phyloP scores from a whole-genome alignment of 2,329 filamentous ascomycete species.

The Aspergillus sp. region DNA sequence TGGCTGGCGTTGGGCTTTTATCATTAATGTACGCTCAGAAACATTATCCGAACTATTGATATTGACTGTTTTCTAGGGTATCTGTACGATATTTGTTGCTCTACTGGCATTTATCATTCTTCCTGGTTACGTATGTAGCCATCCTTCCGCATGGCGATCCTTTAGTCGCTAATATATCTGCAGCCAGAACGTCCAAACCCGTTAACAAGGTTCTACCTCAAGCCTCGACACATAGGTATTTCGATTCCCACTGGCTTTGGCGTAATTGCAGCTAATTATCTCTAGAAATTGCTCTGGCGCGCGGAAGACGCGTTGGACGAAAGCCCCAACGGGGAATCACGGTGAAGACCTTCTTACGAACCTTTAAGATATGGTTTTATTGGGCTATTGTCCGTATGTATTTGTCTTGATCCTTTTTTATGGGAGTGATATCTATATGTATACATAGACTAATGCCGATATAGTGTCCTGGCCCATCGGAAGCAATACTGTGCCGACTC shows the following conservation, averaged over 20 bases:
- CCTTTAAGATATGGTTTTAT: not conserved
- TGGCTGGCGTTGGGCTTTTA: slow-evolving; percentile 11
- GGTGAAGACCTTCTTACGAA: not conserved
- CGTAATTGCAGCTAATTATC: not conserved
- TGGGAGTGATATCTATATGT: no score
- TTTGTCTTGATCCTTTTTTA: fast-evolving
- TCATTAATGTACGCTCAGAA: not conserved
- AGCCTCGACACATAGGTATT: not conserved
- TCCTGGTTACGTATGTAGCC: slow-evolving; percentile 4
- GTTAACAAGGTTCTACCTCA: not conserved
- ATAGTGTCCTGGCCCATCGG: not conserved
- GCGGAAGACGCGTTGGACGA: not conserved
- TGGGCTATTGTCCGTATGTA: not conserved
- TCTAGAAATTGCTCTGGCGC: not conserved
- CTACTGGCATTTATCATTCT: slow-evolving; percentile 1
- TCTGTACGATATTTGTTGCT: slow-evolving; percentile 2
- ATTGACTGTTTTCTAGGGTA: not conserved
- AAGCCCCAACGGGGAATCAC: not conserved
- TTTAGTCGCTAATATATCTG: not conserved
- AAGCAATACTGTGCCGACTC: not conserved
- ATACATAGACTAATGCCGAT: not conserved
- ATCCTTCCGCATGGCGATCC: no score
- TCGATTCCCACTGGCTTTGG: not conserved
- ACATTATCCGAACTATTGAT: no score
- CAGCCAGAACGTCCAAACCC: not conserved